phyloP scores from a whole-genome alignment of 1,284 basidiomycete species.

The Coriolopsis trogii region DNA sequence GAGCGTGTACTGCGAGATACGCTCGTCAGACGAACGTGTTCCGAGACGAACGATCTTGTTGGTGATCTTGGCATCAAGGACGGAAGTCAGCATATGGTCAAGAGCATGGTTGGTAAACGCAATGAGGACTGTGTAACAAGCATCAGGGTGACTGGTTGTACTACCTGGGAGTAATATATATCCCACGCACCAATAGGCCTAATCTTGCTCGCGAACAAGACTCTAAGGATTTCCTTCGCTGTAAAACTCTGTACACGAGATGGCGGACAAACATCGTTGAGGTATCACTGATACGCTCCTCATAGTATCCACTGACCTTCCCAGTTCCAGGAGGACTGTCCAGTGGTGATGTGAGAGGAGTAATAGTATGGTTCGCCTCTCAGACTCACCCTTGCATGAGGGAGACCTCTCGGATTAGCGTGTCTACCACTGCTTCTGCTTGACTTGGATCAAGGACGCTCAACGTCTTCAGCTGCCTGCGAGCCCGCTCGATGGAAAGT shows the following conservation, averaged over 20 bases:
- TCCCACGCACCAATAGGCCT: conserved; percentile 30
- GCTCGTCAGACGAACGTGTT: conserved; percentile 58
- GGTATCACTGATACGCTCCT: no score
- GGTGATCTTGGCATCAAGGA: conserved; percentile 65
- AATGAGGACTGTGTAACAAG: conserved; percentile 54
- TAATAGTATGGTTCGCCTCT: no score
- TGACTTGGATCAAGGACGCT: conserved; percentile 70
- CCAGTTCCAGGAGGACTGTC: conserved; percentile 75
- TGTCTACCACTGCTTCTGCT: conserved; percentile 64
- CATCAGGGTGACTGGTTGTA: not conserved
- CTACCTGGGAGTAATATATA: not conserved
- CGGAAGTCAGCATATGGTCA: conserved; percentile 66
- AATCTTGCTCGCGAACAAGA: conserved; percentile 51
- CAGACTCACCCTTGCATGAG: conserved; percentile 71
- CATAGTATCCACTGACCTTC: conserved; percentile 55
- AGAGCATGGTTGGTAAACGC: conserved; percentile 80
- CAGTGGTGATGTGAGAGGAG: no score
- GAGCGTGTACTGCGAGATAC: conserved; percentile 57
- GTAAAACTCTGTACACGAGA: conserved; percentile 57
- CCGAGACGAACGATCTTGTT: conserved; percentile 66
- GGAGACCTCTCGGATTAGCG: conserved; percentile 59
- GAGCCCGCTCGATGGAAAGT: conserved; percentile 39
- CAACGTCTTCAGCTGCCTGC: conserved; percentile 41
- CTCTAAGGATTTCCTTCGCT: conserved; percentile 66
- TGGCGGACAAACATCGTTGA: not conserved